Conservation (phyloP, 495 filamentous ascomycete species). For the Hypoxylon trugodes region DNA sequence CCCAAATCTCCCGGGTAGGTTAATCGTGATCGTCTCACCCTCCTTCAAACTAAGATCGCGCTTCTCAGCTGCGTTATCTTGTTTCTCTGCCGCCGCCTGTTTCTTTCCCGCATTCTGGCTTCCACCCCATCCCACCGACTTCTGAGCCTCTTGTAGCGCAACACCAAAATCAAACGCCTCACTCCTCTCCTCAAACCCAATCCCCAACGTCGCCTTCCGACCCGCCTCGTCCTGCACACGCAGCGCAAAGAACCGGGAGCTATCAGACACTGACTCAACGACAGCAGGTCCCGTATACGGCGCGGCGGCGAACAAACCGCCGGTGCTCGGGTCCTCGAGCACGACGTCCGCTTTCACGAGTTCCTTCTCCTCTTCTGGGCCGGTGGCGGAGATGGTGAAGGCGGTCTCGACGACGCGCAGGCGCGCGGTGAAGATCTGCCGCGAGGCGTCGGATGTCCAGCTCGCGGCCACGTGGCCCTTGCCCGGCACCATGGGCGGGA, state of each 20-base stretch:
- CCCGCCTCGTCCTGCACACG: conserved; percentile 74
- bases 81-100: conserved; percentile 38
- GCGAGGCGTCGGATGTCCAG: conserved; percentile 74
- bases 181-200: conserved; percentile 84
- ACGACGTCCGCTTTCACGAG: conserved; percentile 74
- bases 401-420: conserved; percentile 81
- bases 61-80: conserved; percentile 60
- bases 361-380: conserved; percentile 55
- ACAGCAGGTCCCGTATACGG: conserved; percentile 67
- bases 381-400: conserved; percentile 47
- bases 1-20: conserved; percentile 66
- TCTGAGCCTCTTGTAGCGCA: conserved; percentile 76
- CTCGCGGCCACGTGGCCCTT: conserved; percentile 75
- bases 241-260: conserved; percentile 80
- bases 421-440: conserved; percentile 83
- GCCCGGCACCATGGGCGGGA: conserved; percentile 74
- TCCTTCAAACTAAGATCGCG: conserved; percentile 82
- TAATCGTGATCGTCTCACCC: conserved; percentile 84
- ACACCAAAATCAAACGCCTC: conserved; percentile 85
- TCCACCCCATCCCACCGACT: conserved; percentile 55
- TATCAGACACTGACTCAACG: conserved; percentile 78
- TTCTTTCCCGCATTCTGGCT: conserved; percentile 38
- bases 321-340: conserved; percentile 73
- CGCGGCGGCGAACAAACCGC: conserved; percentile 80
- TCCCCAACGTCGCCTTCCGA: conserved; percentile 77